Percentiles rank a stretch among this genome's conserved stretches.
Evolutionary conservation across 768 basidiomycete genomes (phyloP).

Genomic region (Leucocoprinus sp.): DNA sequence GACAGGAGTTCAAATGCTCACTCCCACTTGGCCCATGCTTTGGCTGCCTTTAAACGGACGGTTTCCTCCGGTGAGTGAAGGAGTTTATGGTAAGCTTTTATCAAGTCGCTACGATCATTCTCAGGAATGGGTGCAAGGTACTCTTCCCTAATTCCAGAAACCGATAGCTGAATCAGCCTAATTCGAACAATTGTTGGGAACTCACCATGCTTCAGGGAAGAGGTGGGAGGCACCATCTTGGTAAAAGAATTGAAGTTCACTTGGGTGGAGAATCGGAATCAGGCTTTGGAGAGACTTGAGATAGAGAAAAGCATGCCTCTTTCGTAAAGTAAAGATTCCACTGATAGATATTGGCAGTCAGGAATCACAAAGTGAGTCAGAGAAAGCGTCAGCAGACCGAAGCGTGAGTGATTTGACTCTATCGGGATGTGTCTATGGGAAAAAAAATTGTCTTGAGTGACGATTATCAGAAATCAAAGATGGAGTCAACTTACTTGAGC

Average conservation of each 20-base stretch:
- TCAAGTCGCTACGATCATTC: conserved; percentile 67
- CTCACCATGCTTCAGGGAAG: conserved; percentile 83
- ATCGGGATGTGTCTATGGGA: conserved; percentile 80
- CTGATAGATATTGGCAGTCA: conserved; percentile 29
- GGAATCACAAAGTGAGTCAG: not conserved
- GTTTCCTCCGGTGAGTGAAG: conserved; percentile 66
- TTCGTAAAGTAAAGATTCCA: conserved; percentile 84
- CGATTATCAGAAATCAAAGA: not conserved
- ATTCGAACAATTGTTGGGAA: not conserved
- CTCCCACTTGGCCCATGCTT: conserved; percentile 91
- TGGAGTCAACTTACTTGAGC: conserved; percentile 48
- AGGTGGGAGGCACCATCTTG: conserved; percentile 76
- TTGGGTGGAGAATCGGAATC: conserved; percentile 14
- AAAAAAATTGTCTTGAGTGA: conserved; percentile 5
- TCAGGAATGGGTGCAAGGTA: conserved; percentile 78
- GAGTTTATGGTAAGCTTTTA: conserved; percentile 76
- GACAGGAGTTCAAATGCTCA: conserved; percentile 42
- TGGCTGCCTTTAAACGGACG: conserved; percentile 60
- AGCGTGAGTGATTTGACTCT: conserved; percentile 73
- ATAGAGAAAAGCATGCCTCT: conserved; percentile 37
- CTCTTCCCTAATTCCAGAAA: conserved; percentile 53
- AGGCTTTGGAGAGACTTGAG: not conserved
- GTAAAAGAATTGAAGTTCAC: conserved; percentile 89
- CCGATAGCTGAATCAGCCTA: not conserved
- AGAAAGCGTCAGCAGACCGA: conserved; percentile 40